Evolutionary conservation across 176 grass and related monocot genomes (phyloP), one percentile per base, ranked within the genome.

Genomic region (Rhynchospora pubera): DNA sequence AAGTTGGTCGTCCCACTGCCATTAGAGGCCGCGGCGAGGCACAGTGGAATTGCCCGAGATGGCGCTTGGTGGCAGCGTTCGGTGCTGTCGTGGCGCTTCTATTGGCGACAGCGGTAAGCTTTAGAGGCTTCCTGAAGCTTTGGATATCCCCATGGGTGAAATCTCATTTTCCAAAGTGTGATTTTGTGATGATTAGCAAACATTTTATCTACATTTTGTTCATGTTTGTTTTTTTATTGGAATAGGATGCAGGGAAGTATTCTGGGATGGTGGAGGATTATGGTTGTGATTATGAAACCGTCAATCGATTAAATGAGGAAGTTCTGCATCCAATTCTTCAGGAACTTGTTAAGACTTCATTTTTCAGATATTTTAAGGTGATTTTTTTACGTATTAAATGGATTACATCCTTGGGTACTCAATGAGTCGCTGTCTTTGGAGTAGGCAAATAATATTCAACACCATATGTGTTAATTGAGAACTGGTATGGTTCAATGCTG

Each of bases 361-460:
- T 99, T 85, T 99, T 99, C 75, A 89, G 93, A 78, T 99, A 99
- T 63, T 99, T 99, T 64, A 99, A 99, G 97, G 97, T 99, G 79
- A 87, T 78, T 12, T 26, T 39, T 39, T 39, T 39, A 39, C 34
- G 34, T 39, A 1, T 39, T 39, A 39, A 1, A 39, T 39, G 34
- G 34, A 39, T 39, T 48, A 23, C 26, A 65, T 39, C 9, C 34
- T 8, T 43, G 16, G 14, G 44, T 69, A 10, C 65, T 19, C 2
- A 69, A 69, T 45, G 3, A 34, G 26, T 3, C 0, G 34, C 63
- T 65, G 13, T 34, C 14, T 39, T 39, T 39, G 32, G 32, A 34
- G 32, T 34, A 34, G 32, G 32, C 32, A 34, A 39, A 39, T 39
- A 39, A 39, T 39, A 39, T 39, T 65, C 23, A 30, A 34, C 1